Conservation (phyloP, 2,329 filamentous ascomycete species). For the Aspergillus chevalieri region DNA sequence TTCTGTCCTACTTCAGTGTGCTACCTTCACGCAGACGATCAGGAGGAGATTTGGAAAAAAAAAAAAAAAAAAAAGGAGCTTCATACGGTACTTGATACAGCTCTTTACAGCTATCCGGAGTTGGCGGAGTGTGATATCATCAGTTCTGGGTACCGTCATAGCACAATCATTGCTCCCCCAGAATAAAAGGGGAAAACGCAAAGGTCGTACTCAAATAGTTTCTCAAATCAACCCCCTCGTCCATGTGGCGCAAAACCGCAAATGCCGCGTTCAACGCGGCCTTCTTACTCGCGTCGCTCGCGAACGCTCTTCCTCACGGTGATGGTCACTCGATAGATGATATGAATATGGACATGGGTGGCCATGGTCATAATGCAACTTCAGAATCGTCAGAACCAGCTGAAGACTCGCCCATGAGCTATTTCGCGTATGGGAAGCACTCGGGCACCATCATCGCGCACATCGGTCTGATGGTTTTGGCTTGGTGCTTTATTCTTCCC, state of each 20-base stretch:
- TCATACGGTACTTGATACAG: not conserved
- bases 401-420: conserved; percentile 35
- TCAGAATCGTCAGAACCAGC: conserved; percentile 11
- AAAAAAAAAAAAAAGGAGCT: no score
- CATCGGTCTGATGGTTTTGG: conserved; percentile 62
- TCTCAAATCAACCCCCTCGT: not conserved
- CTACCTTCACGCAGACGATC: no score
- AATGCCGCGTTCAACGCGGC: conserved; percentile 23
- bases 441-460: conserved; percentile 57
- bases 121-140: not conserved
- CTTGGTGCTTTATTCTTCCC: conserved; percentile 68
- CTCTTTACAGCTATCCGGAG: not conserved
- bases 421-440: conserved; percentile 38
- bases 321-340: conserved; percentile 28
- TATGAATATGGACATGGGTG: conserved; percentile 21
- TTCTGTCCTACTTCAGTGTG: no score
- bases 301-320: conserved; percentile 29
- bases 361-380: conserved; percentile 8
- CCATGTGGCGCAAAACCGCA: conserved; percentile 21
- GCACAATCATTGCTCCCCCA: not conserved
- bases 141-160: not conserved
- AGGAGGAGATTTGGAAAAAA: no score
- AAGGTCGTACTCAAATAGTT: not conserved
- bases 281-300: conserved; percentile 24
- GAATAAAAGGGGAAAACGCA: not conserved